Conservation (phyloP, 768 basidiomycete species). For the Rhizopogon roseolus region DNA sequence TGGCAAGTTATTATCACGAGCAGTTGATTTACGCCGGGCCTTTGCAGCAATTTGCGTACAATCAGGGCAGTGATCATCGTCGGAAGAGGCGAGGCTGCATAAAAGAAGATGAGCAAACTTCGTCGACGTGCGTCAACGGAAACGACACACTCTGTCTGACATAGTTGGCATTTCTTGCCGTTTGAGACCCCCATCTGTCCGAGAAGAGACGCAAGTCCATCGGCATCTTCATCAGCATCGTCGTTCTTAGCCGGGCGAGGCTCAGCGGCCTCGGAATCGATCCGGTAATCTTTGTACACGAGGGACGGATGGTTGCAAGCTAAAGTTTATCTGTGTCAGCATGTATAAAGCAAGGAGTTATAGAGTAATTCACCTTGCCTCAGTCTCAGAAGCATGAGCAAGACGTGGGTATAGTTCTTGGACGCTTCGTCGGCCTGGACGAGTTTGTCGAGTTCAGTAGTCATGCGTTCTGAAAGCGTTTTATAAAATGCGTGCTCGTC, state of each 20-base stretch:
- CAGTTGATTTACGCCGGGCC: slow-evolving; percentile 35
- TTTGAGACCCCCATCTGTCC: slow-evolving; percentile 58
- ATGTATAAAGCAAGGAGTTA: background rate
- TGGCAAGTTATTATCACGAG: slow-evolving; percentile 34
- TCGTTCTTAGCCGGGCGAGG: slow-evolving; percentile 50
- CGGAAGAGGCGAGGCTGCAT: slow-evolving; percentile 3
- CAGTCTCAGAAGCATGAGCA: slow-evolving; percentile 71
- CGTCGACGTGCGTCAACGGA: background rate
- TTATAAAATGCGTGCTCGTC: slow-evolving; percentile 80
- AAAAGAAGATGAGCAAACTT: background rate
- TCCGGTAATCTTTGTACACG: slow-evolving; percentile 69
- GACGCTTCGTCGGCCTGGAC: slow-evolving; percentile 45
- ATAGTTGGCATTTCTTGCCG: slow-evolving; percentile 71
- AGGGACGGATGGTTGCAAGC: slow-evolving; percentile 90
- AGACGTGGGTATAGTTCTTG: slow-evolving; percentile 63
- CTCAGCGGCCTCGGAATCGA: slow-evolving; percentile 75
- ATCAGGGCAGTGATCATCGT: slow-evolving; percentile 46
- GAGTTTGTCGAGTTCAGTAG: slow-evolving; percentile 61
- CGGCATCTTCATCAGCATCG: slow-evolving; percentile 54
- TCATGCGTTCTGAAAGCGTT: slow-evolving; percentile 65
- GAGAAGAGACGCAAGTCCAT: slow-evolving; percentile 74
- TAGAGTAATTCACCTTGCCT: slow-evolving; percentile 69
- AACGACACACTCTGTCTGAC: slow-evolving; percentile 59
- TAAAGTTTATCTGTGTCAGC: slow-evolving; percentile 23
- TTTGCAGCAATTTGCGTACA: slow-evolving; percentile 54